These are phyloP conservation scores for Cinnamomum micranthum DNA, from an alignment of 164 flowering plant species.

Conservation along the genomic window DNA sequence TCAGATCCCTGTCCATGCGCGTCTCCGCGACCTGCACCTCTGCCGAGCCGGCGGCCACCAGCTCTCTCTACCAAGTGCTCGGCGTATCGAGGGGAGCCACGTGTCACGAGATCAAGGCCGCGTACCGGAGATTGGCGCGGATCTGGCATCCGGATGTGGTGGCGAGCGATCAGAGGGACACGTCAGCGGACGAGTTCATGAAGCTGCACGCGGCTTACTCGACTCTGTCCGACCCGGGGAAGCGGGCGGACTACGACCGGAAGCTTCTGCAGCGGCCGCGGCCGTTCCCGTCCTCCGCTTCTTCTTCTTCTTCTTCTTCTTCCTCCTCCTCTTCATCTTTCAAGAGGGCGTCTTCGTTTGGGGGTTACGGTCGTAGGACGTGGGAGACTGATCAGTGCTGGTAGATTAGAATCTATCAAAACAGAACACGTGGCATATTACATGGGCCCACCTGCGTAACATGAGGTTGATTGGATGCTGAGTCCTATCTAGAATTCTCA, in stretches of 20 bases:
- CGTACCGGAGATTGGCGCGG: conserved; percentile 62
- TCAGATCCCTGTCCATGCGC: conserved; percentile 9
- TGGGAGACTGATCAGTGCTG: conserved; percentile 55
- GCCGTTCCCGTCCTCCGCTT: neutral
- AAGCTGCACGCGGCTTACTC: conserved; percentile 34
- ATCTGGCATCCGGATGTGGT: conserved; percentile 64
- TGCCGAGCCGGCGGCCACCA: neutral
- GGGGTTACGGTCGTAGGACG: conserved; percentile 17
- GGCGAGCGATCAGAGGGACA: conserved; percentile 11
- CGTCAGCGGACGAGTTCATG: conserved; percentile 33
- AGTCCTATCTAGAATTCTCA: too few species aligned
- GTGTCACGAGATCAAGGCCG: conserved; percentile 60
- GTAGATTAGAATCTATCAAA: conserved; percentile 12
- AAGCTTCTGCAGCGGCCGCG: neutral
- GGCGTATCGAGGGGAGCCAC: conserved; percentile 59
- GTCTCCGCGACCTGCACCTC: conserved; percentile 15
- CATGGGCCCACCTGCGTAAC: too few species aligned
- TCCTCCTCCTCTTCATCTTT: neutral
- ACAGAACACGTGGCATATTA: too few species aligned
- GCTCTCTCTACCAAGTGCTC: conserved; percentile 64
- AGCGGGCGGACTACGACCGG: conserved; percentile 37
- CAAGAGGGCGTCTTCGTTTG: conserved; percentile 8
- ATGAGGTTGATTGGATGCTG: too few species aligned
- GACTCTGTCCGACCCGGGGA: conserved; percentile 34
- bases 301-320: neutral